Percentiles rank a stretch among this genome's conserved stretches.
Evolutionary conservation across 805 yeast species (phyloP).

Genomic region (Saturnispora bothae): DNA sequence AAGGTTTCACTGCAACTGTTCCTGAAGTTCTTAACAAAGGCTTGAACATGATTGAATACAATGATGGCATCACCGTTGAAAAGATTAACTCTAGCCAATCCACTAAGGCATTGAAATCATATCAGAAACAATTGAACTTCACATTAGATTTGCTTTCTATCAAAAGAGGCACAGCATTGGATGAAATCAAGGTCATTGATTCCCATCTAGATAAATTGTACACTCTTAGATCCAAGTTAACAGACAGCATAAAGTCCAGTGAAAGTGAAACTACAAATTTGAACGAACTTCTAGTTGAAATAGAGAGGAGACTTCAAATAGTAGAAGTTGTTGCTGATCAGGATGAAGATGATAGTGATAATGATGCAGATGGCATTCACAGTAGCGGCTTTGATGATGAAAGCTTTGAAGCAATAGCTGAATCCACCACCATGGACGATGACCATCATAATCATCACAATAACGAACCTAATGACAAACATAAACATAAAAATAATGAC

Average conservation of each 20-base stretch:
- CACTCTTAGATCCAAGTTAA: constrained; percentile 39
- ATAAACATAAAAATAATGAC: constrained; percentile 27
- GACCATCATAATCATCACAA: not conserved
- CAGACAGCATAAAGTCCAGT: constrained; percentile 46
- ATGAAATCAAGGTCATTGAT: constrained; percentile 58
- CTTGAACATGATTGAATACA: constrained; percentile 1
- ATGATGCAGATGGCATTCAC: constrained; percentile 32
- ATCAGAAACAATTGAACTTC: constrained; percentile 26
- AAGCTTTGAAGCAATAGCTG: constrained; percentile 30
- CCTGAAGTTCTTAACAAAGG: constrained; percentile 39
- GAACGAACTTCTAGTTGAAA: constrained; percentile 37
- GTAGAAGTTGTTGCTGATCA: constrained; percentile 29
- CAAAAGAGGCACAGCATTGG: constrained; percentile 52
- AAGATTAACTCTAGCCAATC: constrained; percentile 35
- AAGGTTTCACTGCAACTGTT: constrained; percentile 55
- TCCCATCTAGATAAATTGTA: constrained; percentile 41
- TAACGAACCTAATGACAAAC: constrained; percentile 15
- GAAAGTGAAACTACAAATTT: constrained; percentile 52
- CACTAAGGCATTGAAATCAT: constrained; percentile 11
- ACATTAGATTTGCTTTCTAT: constrained; percentile 47
- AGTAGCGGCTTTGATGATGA: constrained; percentile 24
- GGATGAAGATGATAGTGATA: constrained; percentile 45
- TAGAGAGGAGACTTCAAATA: constrained; percentile 34
- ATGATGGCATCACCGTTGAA: constrained; percentile 28
- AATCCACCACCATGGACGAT: constrained; percentile 20